phyloP scores from a whole-genome alignment of 2,329 filamentous ascomycete species.

The Trichoderma koningii region DNA sequence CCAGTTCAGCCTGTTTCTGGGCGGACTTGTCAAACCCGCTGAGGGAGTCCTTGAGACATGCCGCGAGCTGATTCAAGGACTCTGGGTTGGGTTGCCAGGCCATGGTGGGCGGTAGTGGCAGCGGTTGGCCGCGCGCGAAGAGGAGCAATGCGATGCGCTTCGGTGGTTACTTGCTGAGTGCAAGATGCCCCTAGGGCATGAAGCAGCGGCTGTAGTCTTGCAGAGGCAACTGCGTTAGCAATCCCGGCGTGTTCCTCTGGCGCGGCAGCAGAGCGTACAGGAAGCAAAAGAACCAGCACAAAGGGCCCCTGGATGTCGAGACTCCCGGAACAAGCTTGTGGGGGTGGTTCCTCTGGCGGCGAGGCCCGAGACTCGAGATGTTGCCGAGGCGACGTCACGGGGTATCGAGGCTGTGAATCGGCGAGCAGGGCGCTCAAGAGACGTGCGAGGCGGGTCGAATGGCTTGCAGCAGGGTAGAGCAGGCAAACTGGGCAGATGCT shows the following conservation, averaged over 20 bases:
- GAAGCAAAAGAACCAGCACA: constrained; percentile 7
- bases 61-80: constrained; percentile 84
- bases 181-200: constrained; percentile 22
- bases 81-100: constrained; percentile 89
- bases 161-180: not conserved
- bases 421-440: constrained; percentile 9
- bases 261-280: constrained; percentile 17
- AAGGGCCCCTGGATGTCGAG: constrained; percentile 10
- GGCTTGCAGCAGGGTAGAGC: constrained; percentile 15
- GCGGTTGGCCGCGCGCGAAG: constrained; percentile 30
- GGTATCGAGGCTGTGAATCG: not conserved
- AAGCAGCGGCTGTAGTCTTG: constrained; percentile 7
- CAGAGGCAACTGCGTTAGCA: constrained; percentile 1
- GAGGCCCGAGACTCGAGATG: not conserved
- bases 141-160: constrained; percentile 26
- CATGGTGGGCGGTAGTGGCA: constrained; percentile 57
- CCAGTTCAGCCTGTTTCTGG: constrained; percentile 87
- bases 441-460: not conserved
- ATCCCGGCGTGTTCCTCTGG: constrained; percentile 1
- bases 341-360: not conserved
- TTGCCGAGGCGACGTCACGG: constrained; percentile 1
- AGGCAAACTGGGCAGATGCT: constrained; percentile 16
- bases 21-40: constrained; percentile 77
- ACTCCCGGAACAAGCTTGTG: not conserved
- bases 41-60: constrained; percentile 88